Conservation (phyloP, 768 basidiomycete species). For the Tricholoma sp. region DNA sequence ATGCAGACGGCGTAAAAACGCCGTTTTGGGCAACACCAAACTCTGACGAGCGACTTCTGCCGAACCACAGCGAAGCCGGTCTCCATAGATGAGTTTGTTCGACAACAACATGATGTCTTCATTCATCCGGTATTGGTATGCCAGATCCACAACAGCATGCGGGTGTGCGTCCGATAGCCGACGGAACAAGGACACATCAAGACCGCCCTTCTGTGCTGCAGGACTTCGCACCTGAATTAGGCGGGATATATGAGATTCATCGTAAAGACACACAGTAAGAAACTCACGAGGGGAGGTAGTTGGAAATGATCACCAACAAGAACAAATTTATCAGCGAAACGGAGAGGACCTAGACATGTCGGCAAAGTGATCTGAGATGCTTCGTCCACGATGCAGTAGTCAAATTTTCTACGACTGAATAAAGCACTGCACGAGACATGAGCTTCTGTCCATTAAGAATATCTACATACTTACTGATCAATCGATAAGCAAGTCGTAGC, state of each 20-base stretch:
- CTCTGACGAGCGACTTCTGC: conserved; percentile 58
- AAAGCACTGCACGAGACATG: conserved; percentile 50
- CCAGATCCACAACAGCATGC: conserved; percentile 77
- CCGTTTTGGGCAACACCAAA: conserved; percentile 47
- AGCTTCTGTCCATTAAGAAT: neutral
- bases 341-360: conserved; percentile 89
- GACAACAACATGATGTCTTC: conserved; percentile 90
- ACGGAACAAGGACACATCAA: conserved; percentile 88
- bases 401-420: conserved; percentile 81
- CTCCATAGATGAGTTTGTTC: conserved; percentile 80
- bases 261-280: neutral
- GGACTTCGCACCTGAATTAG: conserved; percentile 67
- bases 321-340: conserved; percentile 86
- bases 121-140: conserved; percentile 95
- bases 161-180: conserved; percentile 86
- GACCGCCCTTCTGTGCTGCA: conserved; percentile 75
- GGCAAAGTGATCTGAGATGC: conserved; percentile 97
- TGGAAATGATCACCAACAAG: conserved; percentile 98
- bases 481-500: conserved; percentile 94
- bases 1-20: conserved; percentile 43
- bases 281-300: conserved; percentile 82
- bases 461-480: conserved; percentile 68
- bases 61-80: conserved; percentile 75
- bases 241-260: neutral
- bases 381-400: conserved; percentile 97